Evolutionary conservation across 2,329 filamentous ascomycete species (phyloP), one percentile per base, ranked within the genome.

Genomic region (Orbilia javanica): DNA sequence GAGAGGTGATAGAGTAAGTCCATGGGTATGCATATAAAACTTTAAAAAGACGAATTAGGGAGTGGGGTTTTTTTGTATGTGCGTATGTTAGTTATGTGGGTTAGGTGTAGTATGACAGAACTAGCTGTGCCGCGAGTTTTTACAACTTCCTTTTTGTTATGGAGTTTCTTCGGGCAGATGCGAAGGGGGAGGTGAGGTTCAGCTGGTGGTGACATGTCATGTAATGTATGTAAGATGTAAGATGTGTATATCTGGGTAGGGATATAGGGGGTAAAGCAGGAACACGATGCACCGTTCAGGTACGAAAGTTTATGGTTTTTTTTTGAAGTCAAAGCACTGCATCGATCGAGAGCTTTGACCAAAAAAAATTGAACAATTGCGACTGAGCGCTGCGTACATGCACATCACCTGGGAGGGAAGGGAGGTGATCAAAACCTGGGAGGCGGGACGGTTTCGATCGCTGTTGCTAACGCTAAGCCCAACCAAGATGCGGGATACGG

Each of bases 381-480:
- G 42, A 39, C 53, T n/a, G 34, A 60, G 34, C 55, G 55, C 55
- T 15, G 15, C 4, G 13, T 57, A 57, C 15, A 60, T 39, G 34
- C 34, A 60, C 31, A 20, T n/a, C 55, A 42, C 10, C 25, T 13
- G 20, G 8, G 31, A 27, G 55, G 55, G 25, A 60, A 60, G 20
- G 11, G 22, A n/a, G n/a, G n/a, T n/a, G n/a, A 55, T 55, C 50
- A 13, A 34, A 34, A 34, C n/a, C n/a, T n/a, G n/a, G n/a, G n/a
- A n/a, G n/a, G n/a, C n/a, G n/a, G n/a, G n/a, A n/a, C n/a, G n/a
- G n/a, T n/a, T n/a, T n/a, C n/a, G 36, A 39, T 39, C 36, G 36
- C 36, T 15, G 13, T 55, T n/a, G 18, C 18, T 22, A 57, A 18
- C 52, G 31, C 52, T 57, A 57, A 55, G 39, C 52, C 7, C 10